phyloP scores from a whole-genome alignment of 352 stramenopile species.

The Globisporangium uncinulatum region DNA sequence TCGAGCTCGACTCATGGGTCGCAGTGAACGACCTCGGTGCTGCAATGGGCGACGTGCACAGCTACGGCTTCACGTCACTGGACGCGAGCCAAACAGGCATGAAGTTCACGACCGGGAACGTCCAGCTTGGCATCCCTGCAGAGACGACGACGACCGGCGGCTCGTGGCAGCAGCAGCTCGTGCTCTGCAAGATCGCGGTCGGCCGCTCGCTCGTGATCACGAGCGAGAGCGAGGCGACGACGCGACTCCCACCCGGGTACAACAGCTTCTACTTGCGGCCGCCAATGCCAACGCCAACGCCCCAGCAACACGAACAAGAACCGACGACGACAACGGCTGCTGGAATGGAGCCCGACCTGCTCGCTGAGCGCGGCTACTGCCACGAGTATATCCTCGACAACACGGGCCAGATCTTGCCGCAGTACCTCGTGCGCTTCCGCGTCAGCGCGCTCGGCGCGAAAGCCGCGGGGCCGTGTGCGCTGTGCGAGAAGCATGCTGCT shows the following conservation, averaged over 20 bases:
- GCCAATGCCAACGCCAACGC: conserved; percentile 6
- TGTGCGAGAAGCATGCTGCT: conserved; percentile 58
- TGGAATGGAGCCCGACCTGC: too few species aligned
- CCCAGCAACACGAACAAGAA: conserved; percentile 9
- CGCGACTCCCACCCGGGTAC: conserved; percentile 47
- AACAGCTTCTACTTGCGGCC: conserved; percentile 62
- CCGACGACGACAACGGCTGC: neutral
- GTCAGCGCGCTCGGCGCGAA: conserved; percentile 31
- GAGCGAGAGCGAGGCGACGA: conserved; percentile 36
- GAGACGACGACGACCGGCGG: conserved; percentile 7
- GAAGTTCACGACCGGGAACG: conserved; percentile 65
- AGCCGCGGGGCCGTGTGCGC: conserved; percentile 25
- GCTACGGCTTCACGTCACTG: conserved; percentile 46
- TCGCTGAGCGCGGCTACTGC: conserved; percentile 35
- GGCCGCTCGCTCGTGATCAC: conserved; percentile 48
- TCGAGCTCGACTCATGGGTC: conserved; percentile 76
- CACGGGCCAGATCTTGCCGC: conserved; percentile 55
- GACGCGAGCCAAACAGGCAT: conserved; percentile 35
- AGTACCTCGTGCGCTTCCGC: conserved; percentile 65
- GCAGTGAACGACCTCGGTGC: conserved; percentile 58
- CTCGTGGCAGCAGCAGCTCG: conserved; percentile 37
- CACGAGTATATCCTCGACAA: conserved; percentile 76
- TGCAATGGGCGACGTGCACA: conserved; percentile 47
- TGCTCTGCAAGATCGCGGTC: conserved; percentile 73
- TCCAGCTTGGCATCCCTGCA: conserved; percentile 24